phyloP scores from a whole-genome alignment of 1,284 basidiomycete genomes.

The Phellopilus nigrolimitatus region DNA sequence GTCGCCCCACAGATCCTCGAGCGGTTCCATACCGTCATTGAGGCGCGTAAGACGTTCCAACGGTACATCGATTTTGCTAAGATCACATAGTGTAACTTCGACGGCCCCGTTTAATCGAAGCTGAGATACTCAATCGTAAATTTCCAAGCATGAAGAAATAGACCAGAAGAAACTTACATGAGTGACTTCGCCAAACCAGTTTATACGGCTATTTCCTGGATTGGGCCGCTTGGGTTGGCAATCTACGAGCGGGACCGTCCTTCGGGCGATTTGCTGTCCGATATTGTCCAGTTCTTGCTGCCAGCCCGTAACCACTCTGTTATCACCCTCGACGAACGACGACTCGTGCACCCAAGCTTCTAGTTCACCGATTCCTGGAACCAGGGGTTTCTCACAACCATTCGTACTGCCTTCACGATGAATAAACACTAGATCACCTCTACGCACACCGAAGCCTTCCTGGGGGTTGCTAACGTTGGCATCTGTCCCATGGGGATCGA shows the following conservation, averaged over 20 bases:
- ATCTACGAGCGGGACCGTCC: constrained; percentile 36
- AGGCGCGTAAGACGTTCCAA: constrained; percentile 64
- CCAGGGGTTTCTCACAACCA: constrained; percentile 56
- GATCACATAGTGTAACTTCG: constrained; percentile 60
- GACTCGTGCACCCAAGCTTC: constrained; percentile 71
- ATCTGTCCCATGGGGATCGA: constrained; percentile 72
- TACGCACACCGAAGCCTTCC: constrained; percentile 72
- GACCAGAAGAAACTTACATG: constrained; percentile 42
- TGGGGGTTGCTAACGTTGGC: constrained; percentile 16
- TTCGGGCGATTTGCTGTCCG: constrained; percentile 54
- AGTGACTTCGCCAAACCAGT: constrained; percentile 79
- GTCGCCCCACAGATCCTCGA: constrained; percentile 69
- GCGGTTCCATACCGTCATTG: constrained; percentile 70
- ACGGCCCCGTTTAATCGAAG: constrained; percentile 66
- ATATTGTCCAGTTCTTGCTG: constrained; percentile 62
- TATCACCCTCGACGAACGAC: constrained; percentile 37
- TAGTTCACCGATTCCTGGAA: constrained; percentile 76
- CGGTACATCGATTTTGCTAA: constrained; percentile 43
- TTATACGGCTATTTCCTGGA: constrained; percentile 40
- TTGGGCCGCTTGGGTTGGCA: constrained; percentile 41
- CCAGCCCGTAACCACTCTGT: constrained; percentile 59
- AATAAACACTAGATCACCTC: constrained; percentile 83
- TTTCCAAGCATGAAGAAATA: constrained; percentile 2
- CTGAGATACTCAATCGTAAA: constrained; percentile 33
- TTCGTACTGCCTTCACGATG: constrained; percentile 62